phyloP scores from a whole-genome alignment of 441 rosid genomes.

The Adansonia madagascariensis region DNA sequence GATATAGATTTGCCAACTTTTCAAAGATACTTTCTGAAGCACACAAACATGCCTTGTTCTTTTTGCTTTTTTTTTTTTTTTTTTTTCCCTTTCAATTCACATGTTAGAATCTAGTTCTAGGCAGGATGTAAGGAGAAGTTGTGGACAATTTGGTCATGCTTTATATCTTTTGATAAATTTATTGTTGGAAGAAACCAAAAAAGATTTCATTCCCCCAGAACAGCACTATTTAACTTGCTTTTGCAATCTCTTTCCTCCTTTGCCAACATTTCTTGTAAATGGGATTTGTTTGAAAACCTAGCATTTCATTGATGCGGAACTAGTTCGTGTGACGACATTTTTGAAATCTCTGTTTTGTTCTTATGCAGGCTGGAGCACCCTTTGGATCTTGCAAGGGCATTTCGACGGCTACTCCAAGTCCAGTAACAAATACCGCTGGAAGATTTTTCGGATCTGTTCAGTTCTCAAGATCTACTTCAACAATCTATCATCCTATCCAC shows the following conservation, averaged over 20 bases:
- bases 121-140: neutral
- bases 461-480: constrained; percentile 65
- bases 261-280: neutral
- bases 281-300: neutral
- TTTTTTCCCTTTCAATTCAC: too few species aligned
- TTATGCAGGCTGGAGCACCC: constrained; percentile 76
- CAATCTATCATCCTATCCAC: constrained; percentile 39
- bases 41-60: neutral
- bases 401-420: constrained; percentile 51
- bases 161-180: neutral
- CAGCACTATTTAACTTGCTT: neutral
- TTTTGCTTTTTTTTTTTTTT: neutral
- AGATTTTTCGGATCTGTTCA: constrained; percentile 87
- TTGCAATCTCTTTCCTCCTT: neutral
- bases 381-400: constrained; percentile 83
- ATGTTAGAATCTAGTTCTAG: neutral
- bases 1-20: neutral
- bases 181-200: neutral
- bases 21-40: neutral
- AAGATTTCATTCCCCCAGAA: neutral
- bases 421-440: constrained; percentile 55
- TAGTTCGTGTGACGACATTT: neutral
- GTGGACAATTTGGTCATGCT: neutral
- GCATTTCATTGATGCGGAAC: constrained; percentile 9
- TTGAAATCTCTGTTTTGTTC: constrained; percentile 21